Conservation (phyloP, 2,329 filamentous ascomycete genomes). For the Trichoderma koningiopsis region DNA sequence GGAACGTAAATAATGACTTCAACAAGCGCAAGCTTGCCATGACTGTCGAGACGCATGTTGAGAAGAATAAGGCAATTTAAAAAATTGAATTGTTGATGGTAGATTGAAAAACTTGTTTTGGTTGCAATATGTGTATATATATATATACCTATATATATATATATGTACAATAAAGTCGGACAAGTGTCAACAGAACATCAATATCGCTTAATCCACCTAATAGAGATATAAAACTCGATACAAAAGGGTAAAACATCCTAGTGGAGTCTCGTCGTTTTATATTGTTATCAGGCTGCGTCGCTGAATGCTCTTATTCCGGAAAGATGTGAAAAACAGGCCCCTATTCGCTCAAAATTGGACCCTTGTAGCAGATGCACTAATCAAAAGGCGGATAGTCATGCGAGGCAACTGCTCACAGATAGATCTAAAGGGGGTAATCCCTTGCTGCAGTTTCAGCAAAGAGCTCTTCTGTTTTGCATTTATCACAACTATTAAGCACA, state of each 20-base stretch:
- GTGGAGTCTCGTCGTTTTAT: background rate
- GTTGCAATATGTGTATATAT: background rate
- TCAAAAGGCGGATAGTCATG: background rate
- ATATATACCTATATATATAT: too few relatives aligned
- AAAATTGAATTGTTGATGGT: too few relatives aligned
- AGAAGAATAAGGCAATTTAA: too few relatives aligned
- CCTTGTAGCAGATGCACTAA: background rate
- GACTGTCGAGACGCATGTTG: background rate
- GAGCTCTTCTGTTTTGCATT: background rate
- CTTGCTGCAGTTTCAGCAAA: background rate
- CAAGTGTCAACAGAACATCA: background rate
- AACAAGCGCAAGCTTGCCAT: background rate
- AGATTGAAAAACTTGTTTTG: too few relatives aligned
- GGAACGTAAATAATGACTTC: conserved; percentile 2
- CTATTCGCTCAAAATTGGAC: background rate
- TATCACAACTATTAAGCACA: background rate
- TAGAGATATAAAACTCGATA: background rate
- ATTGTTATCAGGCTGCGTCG: background rate
- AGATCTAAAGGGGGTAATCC: background rate
- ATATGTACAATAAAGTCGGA: background rate
- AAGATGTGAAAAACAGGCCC: background rate
- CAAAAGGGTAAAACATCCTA: background rate
- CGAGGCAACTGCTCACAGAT: background rate
- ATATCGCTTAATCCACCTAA: background rate
- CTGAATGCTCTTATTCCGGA: background rate